Evolutionary conservation across 1,284 basidiomycete genomes (phyloP), one percentile per base, ranked within the genome.

Genomic region (Ceratobasidium sp.): DNA sequence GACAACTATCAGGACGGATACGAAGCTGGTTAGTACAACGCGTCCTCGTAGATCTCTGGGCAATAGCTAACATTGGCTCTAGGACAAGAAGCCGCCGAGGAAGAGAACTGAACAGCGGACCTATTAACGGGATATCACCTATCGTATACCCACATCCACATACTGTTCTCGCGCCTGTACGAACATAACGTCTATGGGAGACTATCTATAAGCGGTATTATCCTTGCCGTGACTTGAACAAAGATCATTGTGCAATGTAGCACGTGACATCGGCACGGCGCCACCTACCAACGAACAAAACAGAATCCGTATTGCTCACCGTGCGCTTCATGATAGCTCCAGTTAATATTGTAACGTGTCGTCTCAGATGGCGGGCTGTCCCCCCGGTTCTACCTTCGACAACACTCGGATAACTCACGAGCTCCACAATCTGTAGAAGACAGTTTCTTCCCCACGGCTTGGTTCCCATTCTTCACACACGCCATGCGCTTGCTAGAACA

Each of bases 1-100:
- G 65, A 69, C 37, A 51, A 69, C n/a, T 69, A 69, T 46, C 51
- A 69, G 37, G 65, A 69, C 29, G 65, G 65, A 27, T 69, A 69
- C 34, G 65, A 69, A 46, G 65, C 65, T 27, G 65, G 65, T 58
- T 27, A 61, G 58, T 29, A 13, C 27, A 31, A 43, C 58, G 39
- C 27, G 51, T 69, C 34, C 9, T 66, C 34, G 48, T 66, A 13
- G 34, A n/a, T 31, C 6, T 24, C 27, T 13, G 34, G 16, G n/a
- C 27, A 16, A 37, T 6, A 22, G 65, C 41, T 69, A 24, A 58
- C 53, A 7, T 54, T 43, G 29, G 14, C 19, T 24, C 9, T 22
- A 69, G 65, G 65, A 39, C 51, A 31, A 16, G 65, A 56, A 58
- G 65, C 65, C 1, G 64, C 64, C 46, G 65, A 54, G 22, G 65